Conservation (phyloP, 148 eudicot species). For the Vaccinium vitisidaea region DNA sequence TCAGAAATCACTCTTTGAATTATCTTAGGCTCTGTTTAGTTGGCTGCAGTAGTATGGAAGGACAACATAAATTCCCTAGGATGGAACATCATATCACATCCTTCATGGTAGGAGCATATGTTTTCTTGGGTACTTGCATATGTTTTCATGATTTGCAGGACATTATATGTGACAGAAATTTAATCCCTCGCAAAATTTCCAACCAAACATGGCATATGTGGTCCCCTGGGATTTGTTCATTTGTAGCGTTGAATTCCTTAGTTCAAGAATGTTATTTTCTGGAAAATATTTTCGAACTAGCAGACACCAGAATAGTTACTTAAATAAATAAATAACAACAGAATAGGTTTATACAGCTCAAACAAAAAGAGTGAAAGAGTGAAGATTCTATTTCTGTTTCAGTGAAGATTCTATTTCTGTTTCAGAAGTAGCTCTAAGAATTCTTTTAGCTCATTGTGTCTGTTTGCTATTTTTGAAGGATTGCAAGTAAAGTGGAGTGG, state of each 20-base stretch:
- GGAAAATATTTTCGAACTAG: not conserved
- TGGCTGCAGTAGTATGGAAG: not conserved
- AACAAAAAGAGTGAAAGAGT: not conserved
- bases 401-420: not conserved
- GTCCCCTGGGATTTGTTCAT: not conserved
- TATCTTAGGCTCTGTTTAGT: not conserved
- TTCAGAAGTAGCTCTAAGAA: not conserved
- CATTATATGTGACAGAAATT: not conserved
- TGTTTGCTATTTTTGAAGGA: conserved; percentile 32
- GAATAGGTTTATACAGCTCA: not conserved
- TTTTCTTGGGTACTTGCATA: not conserved
- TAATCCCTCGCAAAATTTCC: not conserved
- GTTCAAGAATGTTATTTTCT: not conserved
- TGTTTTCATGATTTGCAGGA: not conserved
- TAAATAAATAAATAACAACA: not conserved
- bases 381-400: not conserved
- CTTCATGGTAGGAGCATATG: not conserved
- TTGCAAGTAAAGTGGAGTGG: conserved; percentile 58
- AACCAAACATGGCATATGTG: not conserved
- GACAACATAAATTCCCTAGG: not conserved
- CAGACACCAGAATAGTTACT: not conserved
- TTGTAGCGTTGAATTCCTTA: not conserved
- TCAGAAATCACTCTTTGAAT: not conserved
- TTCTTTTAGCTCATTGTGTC: not conserved
- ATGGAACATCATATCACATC: not conserved